Evolutionary conservation across 129 eudicot species (phyloP), one percentile per base, ranked within the genome.

Genomic region (Ambrosia artemisiifolia): DNA sequence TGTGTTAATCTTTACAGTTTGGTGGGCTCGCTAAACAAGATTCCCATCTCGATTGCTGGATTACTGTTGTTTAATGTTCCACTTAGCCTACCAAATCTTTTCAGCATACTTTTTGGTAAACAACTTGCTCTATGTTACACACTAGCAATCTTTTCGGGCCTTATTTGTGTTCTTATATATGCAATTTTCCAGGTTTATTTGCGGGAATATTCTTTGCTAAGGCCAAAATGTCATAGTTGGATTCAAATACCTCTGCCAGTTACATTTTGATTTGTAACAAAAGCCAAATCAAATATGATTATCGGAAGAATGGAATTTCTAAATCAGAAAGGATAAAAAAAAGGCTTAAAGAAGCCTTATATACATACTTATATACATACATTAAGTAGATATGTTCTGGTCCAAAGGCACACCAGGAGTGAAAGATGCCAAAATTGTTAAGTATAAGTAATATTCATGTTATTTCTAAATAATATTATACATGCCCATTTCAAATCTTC

Each of bases 91-190:
- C 82, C 88, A 66, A 90, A 85, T 82, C 83, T 83, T 73, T 79
- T 77, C 87, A 90, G 94, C 78, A 87, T 90, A 78, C 84, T 87
- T 71, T 90, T 90, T 61, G 96, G 96, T 90, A 87, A 80, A 75
- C 11, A 64, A 42, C 65, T 11, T 47, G 24, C 32, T 70, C 71
- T 70, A 51, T 42, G 17, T 75, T 13, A 44, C 56, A 56, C 54
- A 14, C 44, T 65, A 64, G 8, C 51, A 40, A 40, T 30, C 14
- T 17, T 54, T 14, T 69, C 60, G 43, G 66, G 63, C 51, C 1
- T 8, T 71, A 24, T 35, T 53, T 11, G 20, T 75, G 47, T 69
- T 43, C 28, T 65, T 69, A 59, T 42, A 33, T 40, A 32, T 46
- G 16, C 24, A 56, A 35, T 70, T 19, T 72, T 71, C 1, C 81